Evolutionary conservation across 768 basidiomycete species (phyloP), one percentile per base, ranked within the genome.

Genomic region (Phanerochaete sordida): DNA sequence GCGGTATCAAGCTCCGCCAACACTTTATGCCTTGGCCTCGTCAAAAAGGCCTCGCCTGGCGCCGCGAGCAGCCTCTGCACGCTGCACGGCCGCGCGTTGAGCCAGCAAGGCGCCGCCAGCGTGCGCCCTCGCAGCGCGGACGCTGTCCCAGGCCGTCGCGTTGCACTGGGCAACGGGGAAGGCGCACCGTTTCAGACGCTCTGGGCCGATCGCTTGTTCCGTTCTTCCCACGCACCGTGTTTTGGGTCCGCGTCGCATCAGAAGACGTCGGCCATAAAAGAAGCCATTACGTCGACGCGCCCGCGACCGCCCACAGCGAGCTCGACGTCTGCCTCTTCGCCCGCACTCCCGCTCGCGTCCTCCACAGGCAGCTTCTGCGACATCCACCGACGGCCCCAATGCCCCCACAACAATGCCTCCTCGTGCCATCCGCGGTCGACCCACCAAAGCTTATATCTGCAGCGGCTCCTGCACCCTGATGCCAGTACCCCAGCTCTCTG

Each of bases 1-100:
- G 46, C 31, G 46, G 31, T 39, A 30, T 43, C 54, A 61, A 61
- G 56, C 61, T 58, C 61, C 58, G 62, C 46, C 62, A 33, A 31
- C 28, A 48, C 33, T 23, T 24, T 33, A 54, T 3, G 35, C 37
- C 37, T n/a, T 39, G 35, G 4, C 53, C 37, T 43, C 19, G 39
- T 19, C 4, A 43, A 46, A 46, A 7, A 7, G 6, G 16, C 23
- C 44, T 48, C 47, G 21, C 4, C 23, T 26, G 15, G 13, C 47
- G 47, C 47, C 47, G 19, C 33, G 31, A 26, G 3, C 51, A 21
- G 3, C 3, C 5, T 21, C 31, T 21, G 51, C 51, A 52, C 30
- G 21, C 33, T 9, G 51, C 51, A 35, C 30, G 33, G 30, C 31
- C 5, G 9, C 51, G 33, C 19, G 27, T 51, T 21, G 30, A 51